Evolutionary conservation across 306 rosid genomes (phyloP).

Genomic region (Canavalia gladiata): DNA sequence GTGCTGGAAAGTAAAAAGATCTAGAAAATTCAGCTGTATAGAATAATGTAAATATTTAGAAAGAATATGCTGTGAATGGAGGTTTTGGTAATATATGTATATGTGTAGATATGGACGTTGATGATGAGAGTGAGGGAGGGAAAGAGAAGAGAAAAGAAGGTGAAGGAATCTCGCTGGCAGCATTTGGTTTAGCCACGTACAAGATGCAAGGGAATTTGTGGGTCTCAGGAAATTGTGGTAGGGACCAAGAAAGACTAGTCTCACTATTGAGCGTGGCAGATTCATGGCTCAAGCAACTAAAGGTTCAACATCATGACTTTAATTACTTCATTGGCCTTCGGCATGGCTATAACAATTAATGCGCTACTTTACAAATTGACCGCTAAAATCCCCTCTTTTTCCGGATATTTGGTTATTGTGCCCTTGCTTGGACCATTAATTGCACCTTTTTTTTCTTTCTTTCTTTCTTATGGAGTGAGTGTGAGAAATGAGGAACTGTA

Average conservation of each 20-base stretch:
- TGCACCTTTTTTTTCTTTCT: background rate
- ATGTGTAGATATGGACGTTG: constrained; percentile 71
- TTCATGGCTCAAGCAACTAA: constrained; percentile 94
- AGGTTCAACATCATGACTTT: constrained; percentile 96
- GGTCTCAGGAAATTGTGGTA: constrained; percentile 79
- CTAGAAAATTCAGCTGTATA: background rate
- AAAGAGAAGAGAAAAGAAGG: constrained; percentile 68
- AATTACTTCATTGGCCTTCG: constrained; percentile 74
- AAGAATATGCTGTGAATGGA: constrained; percentile 30
- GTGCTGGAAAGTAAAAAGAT: background rate
- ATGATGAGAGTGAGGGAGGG: constrained; percentile 59
- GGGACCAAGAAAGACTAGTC: constrained; percentile 79
- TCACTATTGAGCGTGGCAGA: constrained; percentile 85
- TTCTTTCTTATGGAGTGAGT: background rate
- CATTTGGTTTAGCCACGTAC: constrained; percentile 94
- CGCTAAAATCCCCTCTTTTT: background rate
- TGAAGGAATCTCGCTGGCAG: constrained; percentile 68
- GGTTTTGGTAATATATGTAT: background rate
- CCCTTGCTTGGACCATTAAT: constrained; percentile 46
- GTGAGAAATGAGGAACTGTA: constrained; percentile 30
- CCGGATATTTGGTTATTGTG: constrained; percentile 43
- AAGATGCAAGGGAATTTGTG: constrained; percentile 92
- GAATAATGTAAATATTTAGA: background rate
- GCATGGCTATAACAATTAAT: constrained; percentile 48
- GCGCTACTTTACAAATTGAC: constrained; percentile 40